Base-by-base conservation (phyloP, 2,329 filamentous ascomycete genomes). In the Penicillium oxalicum region DNA sequence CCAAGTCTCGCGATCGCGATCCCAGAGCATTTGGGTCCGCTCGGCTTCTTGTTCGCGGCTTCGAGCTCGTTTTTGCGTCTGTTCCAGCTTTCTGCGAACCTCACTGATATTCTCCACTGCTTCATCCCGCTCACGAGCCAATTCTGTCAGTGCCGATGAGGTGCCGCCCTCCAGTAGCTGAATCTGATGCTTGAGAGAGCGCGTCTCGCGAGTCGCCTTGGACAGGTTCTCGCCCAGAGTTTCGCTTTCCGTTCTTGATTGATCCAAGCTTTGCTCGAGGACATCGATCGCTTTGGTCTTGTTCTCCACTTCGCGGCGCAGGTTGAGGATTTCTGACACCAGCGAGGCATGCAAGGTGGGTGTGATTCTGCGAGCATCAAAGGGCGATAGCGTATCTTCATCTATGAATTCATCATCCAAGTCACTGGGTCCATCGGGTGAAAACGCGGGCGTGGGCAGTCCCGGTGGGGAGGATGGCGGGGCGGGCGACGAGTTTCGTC, bases 301-400 rank as follows among this genome's bases (percentile, higher is more conserved):
- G 37, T 87, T 88, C 64, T 98, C 93, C 53, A 97, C 82, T 56
- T 98, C 93, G 49, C 93, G 80, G 24, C 91, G 83, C 43, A 98
- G 73, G 2, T 84, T 82, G 35, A 98, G 75, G 54, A 98, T 98
- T 68, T 98, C 93, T 0, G 91, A 91, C 0, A 98, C 91, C 5
- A 98, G 75, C 43, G 88, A 96, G 7, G 93, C 93, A 67, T 97
- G 93, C 9, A 98, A 74, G 0, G 91, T 97, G 1, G 93, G 93
- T 0, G 93, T 98, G 64, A 98, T 96, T 34, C 93, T 82, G 47
- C 91, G 83, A 3, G 93, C 90, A 63, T 98, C 93, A 28, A 96
- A 75, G 24, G 89, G 83, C 2, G 81, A 82, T 32, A 90, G 82
- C 39, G 74, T 81, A 54, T 91, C 86, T 56, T 91, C 62, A 64